Evolutionary conservation across 305 asterid species (phyloP).

Genomic region (Fraxinus nigra): DNA sequence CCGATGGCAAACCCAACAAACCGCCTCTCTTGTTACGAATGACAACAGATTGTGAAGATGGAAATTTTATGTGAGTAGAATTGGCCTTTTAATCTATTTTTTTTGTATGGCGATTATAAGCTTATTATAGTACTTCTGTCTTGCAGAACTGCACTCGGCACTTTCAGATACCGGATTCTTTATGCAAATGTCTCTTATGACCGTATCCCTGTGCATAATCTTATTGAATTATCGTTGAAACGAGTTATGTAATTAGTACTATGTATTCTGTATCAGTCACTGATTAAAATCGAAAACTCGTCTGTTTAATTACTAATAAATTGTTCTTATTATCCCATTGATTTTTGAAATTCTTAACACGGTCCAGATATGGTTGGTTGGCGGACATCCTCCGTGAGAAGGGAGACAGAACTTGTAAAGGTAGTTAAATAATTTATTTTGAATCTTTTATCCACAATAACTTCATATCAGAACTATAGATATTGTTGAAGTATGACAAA

Average conservation of each 20-base stretch:
- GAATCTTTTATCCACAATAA: neutral
- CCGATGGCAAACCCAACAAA: slow-evolving; percentile 73
- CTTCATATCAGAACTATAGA: slow-evolving; percentile 1
- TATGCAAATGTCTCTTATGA: slow-evolving; percentile 91
- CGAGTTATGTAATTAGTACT: neutral
- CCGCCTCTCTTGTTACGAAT: slow-evolving; percentile 84
- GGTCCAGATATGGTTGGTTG: slow-evolving; percentile 91
- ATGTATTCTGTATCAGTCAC: neutral
- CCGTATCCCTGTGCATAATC: slow-evolving; percentile 60
- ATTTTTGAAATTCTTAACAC: slow-evolving; percentile 42
- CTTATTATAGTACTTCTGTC: slow-evolving; percentile 19
- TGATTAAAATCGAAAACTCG: neutral
- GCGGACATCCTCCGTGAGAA: slow-evolving; percentile 91
- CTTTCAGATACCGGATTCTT: slow-evolving; percentile 72
- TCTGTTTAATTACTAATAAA: slow-evolving; percentile 1
- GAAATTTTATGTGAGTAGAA: slow-evolving; percentile 67
- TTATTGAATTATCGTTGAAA: slow-evolving; percentile 10
- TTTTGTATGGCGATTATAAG: slow-evolving; percentile 13
- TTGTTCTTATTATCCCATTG: slow-evolving; percentile 15
- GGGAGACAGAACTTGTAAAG: slow-evolving; percentile 79
- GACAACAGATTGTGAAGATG: slow-evolving; percentile 86
- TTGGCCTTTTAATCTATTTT: slow-evolving; percentile 8
- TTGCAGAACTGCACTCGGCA: slow-evolving; percentile 86
- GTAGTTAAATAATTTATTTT: slow-evolving; percentile 35
- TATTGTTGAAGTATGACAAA: slow-evolving; percentile 5